Percentiles rank a stretch among this genome's conserved stretches.
phyloP scores from a whole-genome alignment of 2,329 filamentous ascomycete genomes.

The Leptographium procerum region DNA sequence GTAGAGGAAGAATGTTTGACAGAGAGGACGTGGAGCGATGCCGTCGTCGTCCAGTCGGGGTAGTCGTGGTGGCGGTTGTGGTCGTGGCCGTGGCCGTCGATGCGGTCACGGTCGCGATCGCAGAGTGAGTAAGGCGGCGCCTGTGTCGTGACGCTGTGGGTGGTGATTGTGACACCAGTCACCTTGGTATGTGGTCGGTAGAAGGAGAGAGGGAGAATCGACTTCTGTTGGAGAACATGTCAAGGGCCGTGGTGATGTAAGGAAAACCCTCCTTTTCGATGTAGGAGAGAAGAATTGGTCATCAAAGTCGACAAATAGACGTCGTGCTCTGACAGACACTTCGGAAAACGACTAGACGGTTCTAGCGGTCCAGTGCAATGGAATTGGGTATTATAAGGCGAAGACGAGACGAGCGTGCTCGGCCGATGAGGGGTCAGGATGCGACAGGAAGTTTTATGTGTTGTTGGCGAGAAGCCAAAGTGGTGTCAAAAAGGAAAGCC shows the following conservation, averaged over 20 bases:
- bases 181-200: constrained; percentile 52
- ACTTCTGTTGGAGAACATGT: constrained; percentile 48
- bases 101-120: constrained; percentile 14
- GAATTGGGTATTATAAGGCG: background rate
- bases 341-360: constrained; percentile 27
- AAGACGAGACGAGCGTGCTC: constrained; percentile 2
- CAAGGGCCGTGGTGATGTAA: constrained; percentile 26
- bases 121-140: constrained; percentile 20
- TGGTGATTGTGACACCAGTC: constrained; percentile 37
- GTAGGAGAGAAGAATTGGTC: constrained; percentile 17
- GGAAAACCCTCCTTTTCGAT: constrained; percentile 13
- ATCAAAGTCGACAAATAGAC: constrained; percentile 25
- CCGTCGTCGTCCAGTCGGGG: constrained; percentile 11
- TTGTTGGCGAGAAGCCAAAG: constrained; percentile 10
- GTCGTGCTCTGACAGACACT: constrained; percentile 25
- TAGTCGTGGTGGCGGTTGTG: constrained; percentile 10
- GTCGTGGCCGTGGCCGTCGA: constrained; percentile 13
- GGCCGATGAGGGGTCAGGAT: constrained; percentile 1
- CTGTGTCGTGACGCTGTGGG: constrained; percentile 35
- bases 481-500: constrained; percentile 1
- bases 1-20: constrained; percentile 9
- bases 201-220: constrained; percentile 42
- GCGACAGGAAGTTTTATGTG: background rate
- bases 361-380: constrained; percentile 21
- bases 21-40: constrained; percentile 12